phyloP scores from a whole-genome alignment of 257 asterid genomes.

The Striga asiatica region DNA sequence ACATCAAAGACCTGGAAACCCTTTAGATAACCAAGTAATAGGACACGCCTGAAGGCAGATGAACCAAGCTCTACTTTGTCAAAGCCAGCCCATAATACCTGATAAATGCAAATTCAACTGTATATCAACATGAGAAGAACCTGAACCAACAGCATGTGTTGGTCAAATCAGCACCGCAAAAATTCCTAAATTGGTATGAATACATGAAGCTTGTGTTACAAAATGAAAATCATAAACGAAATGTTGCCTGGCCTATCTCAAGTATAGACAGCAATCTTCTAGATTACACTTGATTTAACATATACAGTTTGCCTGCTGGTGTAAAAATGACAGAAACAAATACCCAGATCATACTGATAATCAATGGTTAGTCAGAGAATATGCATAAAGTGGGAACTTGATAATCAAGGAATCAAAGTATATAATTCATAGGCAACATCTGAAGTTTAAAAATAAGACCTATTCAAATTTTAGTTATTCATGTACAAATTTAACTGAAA shows the following conservation, averaged over 20 bases:
- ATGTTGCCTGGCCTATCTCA: neutral
- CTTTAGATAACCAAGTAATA: constrained; percentile 52
- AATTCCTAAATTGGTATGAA: constrained; percentile 3
- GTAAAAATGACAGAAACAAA: neutral
- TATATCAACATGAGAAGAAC: constrained; percentile 10
- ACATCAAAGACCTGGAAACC: constrained; percentile 76
- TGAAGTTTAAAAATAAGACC: neutral
- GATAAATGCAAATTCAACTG: constrained; percentile 20
- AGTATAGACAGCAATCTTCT: neutral
- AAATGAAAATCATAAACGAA: constrained; percentile 11
- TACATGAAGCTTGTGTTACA: neutral
- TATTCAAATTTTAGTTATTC: neutral
- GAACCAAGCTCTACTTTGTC: constrained; percentile 51
- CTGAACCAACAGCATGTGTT: neutral
- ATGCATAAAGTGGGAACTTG: neutral
- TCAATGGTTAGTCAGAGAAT: neutral
- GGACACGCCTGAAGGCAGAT: constrained; percentile 33
- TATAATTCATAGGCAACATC: neutral
- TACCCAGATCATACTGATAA: constrained; percentile 2
- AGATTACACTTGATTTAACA: neutral
- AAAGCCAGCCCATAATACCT: constrained; percentile 81
- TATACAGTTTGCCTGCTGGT: neutral
- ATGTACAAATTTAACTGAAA: neutral
- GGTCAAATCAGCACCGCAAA: constrained; percentile 7
- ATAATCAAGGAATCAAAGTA: neutral